These are phyloP conservation scores for Harringtonia aguacate DNA, from an alignment of 2,329 filamentous ascomycete genomes.

Conservation along the genomic window DNA sequence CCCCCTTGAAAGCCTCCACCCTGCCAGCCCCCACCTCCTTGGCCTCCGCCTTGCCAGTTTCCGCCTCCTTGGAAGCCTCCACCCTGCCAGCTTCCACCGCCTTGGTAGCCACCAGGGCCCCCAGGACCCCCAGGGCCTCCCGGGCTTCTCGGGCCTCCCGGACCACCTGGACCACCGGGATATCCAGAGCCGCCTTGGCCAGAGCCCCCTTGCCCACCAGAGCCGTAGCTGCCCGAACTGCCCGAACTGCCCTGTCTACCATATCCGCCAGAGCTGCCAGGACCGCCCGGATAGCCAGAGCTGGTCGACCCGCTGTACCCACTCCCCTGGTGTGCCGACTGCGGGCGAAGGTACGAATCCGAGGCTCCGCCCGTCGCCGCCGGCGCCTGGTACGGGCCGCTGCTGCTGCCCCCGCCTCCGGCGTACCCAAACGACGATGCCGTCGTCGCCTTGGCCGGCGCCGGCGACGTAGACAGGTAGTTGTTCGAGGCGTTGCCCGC, in stretches of 20 bases:
- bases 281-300: too few species aligned
- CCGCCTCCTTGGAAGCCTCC: too few species aligned
- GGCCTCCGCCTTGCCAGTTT: too few species aligned
- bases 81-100: too few species aligned
- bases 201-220: too few species aligned
- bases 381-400: background rate
- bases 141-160: too few species aligned
- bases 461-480: slow-evolving; percentile 26
- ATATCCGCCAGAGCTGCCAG: background rate
- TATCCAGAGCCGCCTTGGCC: too few species aligned
- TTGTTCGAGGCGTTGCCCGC: slow-evolving; percentile 20
- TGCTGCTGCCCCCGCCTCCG: slow-evolving; percentile 15
- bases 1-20: too few species aligned
- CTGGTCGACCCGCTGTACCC: background rate
- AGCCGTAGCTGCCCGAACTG: background rate
- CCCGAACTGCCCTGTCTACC: background rate
- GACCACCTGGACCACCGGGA: too few species aligned
- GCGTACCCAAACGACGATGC: slow-evolving; percentile 31
- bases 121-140: slow-evolving; percentile 1
- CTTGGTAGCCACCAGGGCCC: slow-evolving; percentile 5
- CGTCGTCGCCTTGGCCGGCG: slow-evolving; percentile 10
- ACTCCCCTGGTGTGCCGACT: background rate
- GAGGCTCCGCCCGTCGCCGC: slow-evolving; percentile 6
- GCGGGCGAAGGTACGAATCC: slow-evolving; percentile 7
- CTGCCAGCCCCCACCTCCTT: too few species aligned